Evolutionary conservation across 495 filamentous ascomycete species (phyloP).

Genomic region (Margaritispora aquatica): DNA sequence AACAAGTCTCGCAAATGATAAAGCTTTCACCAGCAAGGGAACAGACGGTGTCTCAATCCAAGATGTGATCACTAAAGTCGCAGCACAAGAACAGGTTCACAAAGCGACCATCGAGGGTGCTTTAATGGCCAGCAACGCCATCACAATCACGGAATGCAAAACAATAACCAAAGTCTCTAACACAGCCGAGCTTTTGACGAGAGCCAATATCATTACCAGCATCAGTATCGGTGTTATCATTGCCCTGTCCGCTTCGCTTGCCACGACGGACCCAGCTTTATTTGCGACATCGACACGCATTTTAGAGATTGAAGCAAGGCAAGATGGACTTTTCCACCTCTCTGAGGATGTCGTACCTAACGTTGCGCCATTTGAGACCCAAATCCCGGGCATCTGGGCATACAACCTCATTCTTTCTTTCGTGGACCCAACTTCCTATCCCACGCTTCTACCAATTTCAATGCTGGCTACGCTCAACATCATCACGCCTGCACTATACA

Average conservation of each 20-base stretch:
- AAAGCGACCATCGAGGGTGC: conserved; percentile 8
- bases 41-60: neutral
- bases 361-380: conserved; percentile 10
- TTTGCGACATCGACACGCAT: conserved; percentile 10
- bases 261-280: conserved; percentile 8
- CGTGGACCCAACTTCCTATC: conserved; percentile 9
- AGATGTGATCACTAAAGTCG: conserved; percentile 6
- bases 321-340: conserved; percentile 14
- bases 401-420: conserved; percentile 16
- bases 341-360: conserved; percentile 5
- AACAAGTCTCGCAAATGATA: neutral
- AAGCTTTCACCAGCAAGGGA: neutral
- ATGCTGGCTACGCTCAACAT: conserved; percentile 8
- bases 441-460: conserved; percentile 1
- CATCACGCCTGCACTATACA: neutral
- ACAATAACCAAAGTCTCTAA: neutral
- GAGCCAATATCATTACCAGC: conserved; percentile 13
- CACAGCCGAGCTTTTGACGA: conserved; percentile 6
- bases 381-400: conserved; percentile 11
- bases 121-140: neutral
- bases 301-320: neutral
- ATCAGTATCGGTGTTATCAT: conserved; percentile 12
- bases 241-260: conserved; percentile 1
- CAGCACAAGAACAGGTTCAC: conserved; percentile 14
- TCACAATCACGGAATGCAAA: neutral